These are phyloP conservation scores for Linnemannia elongata DNA, from an alignment of 192 early-diverging fungal genomes.

Conservation along the genomic window DNA sequence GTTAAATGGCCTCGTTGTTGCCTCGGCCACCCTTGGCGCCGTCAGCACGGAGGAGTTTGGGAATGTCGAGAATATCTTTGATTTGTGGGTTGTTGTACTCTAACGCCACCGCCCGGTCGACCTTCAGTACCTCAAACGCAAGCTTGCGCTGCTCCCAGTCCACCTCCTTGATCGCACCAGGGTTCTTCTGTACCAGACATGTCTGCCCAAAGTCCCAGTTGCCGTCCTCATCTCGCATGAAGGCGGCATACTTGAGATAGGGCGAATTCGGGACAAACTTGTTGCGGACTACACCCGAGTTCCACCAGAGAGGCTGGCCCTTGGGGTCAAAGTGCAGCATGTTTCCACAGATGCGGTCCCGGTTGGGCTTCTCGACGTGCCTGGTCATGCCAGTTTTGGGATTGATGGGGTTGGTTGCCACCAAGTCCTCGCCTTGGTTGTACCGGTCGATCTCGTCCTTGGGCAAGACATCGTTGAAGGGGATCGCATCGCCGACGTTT, in stretches of 20 bases:
- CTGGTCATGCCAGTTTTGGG: background rate
- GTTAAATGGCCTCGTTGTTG: constrained; percentile 37
- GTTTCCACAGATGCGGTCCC: constrained; percentile 61
- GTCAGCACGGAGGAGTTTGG: constrained; percentile 19
- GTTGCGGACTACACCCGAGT: constrained; percentile 61
- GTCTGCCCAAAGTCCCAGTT: constrained; percentile 59
- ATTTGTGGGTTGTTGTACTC: constrained; percentile 14
- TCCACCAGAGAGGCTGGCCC: constrained; percentile 65
- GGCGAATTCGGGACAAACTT: constrained; percentile 46
- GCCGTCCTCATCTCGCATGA: constrained; percentile 58
- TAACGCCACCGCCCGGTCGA: constrained; percentile 23
- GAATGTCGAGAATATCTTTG: constrained; percentile 39
- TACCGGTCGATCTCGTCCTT: constrained; percentile 41
- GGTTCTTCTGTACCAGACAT: constrained; percentile 56
- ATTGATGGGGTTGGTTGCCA: constrained; percentile 27
- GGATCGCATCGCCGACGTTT: constrained; percentile 58
- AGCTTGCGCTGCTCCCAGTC: constrained; percentile 46
- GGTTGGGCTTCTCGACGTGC: constrained; percentile 12
- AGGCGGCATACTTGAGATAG: constrained; percentile 44
- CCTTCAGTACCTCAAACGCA: constrained; percentile 35
- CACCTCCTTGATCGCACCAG: constrained; percentile 44
- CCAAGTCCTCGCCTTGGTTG: constrained; percentile 32
- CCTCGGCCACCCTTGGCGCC: constrained; percentile 45
- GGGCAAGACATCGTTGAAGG: constrained; percentile 32
- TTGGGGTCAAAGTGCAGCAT: constrained; percentile 58